Conservation (phyloP, 192 early-diverging fungal species). For the Oehlia diaphana region DNA sequence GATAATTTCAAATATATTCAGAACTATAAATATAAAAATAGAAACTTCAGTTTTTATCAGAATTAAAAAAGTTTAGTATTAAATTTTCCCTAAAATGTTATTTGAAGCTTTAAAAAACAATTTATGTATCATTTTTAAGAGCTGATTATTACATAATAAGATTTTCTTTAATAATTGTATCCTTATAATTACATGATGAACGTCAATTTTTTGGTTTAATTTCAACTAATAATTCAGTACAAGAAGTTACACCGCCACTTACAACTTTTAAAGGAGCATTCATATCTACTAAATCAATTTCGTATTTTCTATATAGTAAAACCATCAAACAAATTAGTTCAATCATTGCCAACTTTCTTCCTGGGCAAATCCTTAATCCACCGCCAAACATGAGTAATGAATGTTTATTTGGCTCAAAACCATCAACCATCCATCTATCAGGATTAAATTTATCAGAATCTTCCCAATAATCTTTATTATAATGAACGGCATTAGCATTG, state of each 20-base stretch:
- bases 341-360: conserved; percentile 8
- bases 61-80: too few relatives aligned
- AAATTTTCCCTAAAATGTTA: too few relatives aligned
- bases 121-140: too few relatives aligned
- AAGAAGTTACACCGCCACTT: background rate
- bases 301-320: conserved; percentile 6
- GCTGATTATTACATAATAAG: too few relatives aligned
- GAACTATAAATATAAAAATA: too few relatives aligned
- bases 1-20: too few relatives aligned
- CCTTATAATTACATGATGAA: background rate
- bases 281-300: background rate
- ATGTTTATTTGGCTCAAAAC: background rate
- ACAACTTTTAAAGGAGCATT: background rate
- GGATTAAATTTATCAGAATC: conserved; percentile 11
- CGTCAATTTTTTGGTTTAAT: background rate
- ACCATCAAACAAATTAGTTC: background rate
- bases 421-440: background rate
- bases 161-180: too few relatives aligned
- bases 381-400: conserved; percentile 5
- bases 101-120: too few relatives aligned
- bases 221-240: background rate
- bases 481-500: background rate
- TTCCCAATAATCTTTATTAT: background rate
- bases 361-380: background rate
- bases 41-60: too few relatives aligned